Base-by-base conservation (phyloP, 331 rosid genomes). In the Dryas integrifolia region DNA sequence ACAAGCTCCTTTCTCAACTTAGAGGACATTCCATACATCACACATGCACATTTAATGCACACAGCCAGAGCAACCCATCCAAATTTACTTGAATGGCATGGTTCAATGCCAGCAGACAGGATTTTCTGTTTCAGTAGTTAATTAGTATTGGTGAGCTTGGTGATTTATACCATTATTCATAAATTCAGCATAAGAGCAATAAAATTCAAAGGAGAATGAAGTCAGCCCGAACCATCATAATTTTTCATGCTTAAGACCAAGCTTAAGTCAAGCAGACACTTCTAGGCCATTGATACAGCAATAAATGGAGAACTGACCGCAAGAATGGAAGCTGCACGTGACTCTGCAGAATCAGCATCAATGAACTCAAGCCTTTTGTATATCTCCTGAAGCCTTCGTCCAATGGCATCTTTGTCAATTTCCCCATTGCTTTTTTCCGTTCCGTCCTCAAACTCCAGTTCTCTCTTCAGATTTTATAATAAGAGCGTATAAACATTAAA, bases 271-370 rank as follows among this genome's bases (percentile, higher is more conserved):
- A 44, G 49, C 3, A 47, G 12, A 57, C 1, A 77, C 55, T 15
- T 63, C 1, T 38, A 72, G 58, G 51, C 50, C 77, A 81, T 53
- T 60, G 21, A 71, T 70, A 40, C 69, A 61, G 63, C 63, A 72
- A 82, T 40, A 38, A 74, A 76, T 56, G 53, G 41, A 48, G 53
- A 76, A 84, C 97, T 87, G 80, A 95, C 98, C 2, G 98, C 98
- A 80, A 95, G 96, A 80, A 95, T 95, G 24, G 98, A 81, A 67
- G 97, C 98, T 47, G 98, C 98, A 18, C 97, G 97, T 73, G 97
- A 72, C 83, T 89, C 98, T 5, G 97, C 96, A 72, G 98, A 80
- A 85, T 95, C 65, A 80, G 98, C 96, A 82, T 92, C 98, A 76
- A 91, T 89, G 50, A 79, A 81, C 80, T 91, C 96, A 58, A 91